Evolutionary conservation across 352 stramenopile genomes (phyloP).

Genomic region (Phytophthora colocasiae): DNA sequence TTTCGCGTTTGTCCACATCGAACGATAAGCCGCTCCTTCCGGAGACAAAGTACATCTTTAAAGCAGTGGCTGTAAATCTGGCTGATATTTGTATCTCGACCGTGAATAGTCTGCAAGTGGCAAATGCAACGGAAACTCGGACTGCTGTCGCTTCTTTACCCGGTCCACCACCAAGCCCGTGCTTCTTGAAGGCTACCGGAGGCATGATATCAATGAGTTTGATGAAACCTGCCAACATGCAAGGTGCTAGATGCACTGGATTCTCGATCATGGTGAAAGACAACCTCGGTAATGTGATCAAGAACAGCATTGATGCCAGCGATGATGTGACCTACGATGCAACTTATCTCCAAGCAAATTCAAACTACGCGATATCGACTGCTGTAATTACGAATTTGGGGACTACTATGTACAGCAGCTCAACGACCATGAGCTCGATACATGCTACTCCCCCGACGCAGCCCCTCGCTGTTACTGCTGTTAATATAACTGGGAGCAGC

Average conservation of each 20-base stretch:
- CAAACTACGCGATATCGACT: slow-evolving; percentile 43
- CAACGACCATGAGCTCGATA: slow-evolving; percentile 37
- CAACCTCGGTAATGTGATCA: slow-evolving; percentile 9
- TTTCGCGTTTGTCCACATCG: slow-evolving; percentile 36
- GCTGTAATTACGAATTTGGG: slow-evolving; percentile 53
- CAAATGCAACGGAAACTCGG: slow-evolving; percentile 18
- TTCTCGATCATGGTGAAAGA: slow-evolving; percentile 56
- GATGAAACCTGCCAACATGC: slow-evolving; percentile 58
- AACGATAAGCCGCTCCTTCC: slow-evolving; percentile 37
- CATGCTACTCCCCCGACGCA: slow-evolving; percentile 34
- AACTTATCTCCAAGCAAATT: slow-evolving; percentile 36
- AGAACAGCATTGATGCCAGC: slow-evolving; percentile 26
- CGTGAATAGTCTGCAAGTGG: slow-evolving; percentile 18
- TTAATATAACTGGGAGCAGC: slow-evolving; percentile 46
- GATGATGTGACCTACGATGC: slow-evolving; percentile 35
- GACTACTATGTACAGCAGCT: slow-evolving; percentile 39
- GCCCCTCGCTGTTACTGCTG: slow-evolving; percentile 38
- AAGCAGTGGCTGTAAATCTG: slow-evolving; percentile 56
- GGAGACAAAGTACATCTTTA: slow-evolving; percentile 56
- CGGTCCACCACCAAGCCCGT: slow-evolving; percentile 47
- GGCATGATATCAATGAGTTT: slow-evolving; percentile 57
- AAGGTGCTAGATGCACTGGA: slow-evolving; percentile 47
- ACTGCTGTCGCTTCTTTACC: slow-evolving; percentile 47
- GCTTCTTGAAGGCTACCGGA: slow-evolving; percentile 60
- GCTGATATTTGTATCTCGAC: slow-evolving; percentile 51